Evolutionary conservation across 768 basidiomycete genomes (phyloP).

Genomic region (Rhodosporidiobolus odoratus): DNA sequence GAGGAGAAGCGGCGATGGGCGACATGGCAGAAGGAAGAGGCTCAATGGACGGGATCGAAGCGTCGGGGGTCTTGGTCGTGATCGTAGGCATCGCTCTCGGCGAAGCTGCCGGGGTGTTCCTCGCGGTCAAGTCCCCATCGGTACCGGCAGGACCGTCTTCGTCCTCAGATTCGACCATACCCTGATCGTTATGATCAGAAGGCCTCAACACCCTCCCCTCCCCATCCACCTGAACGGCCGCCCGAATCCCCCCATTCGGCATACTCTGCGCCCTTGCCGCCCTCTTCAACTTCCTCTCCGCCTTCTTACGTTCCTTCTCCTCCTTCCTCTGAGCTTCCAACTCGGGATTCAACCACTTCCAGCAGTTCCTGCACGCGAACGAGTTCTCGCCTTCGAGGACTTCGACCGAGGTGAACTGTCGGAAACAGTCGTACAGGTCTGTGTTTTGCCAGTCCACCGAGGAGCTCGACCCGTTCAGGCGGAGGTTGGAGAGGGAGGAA

Average conservation of each 20-base stretch:
- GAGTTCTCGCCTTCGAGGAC: slow-evolving; percentile 87
- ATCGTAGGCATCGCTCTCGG: slow-evolving; percentile 18
- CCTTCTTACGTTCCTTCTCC: slow-evolving; percentile 52
- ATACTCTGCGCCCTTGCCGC: slow-evolving; percentile 26
- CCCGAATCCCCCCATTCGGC: not conserved
- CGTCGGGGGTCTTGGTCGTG: not conserved
- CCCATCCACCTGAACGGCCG: not conserved
- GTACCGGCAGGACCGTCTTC: slow-evolving; percentile 20
- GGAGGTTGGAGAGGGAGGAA: not conserved
- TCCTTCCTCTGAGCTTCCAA: slow-evolving; percentile 47
- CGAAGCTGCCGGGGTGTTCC: slow-evolving; percentile 45
- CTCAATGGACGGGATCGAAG: not conserved
- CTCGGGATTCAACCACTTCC: slow-evolving; percentile 69
- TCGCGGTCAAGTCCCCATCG: slow-evolving; percentile 20
- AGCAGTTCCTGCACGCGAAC: slow-evolving; percentile 87
- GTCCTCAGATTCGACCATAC: not conserved
- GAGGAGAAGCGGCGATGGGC: not conserved
- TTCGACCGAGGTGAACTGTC: slow-evolving; percentile 88
- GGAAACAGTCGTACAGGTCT: slow-evolving; percentile 57
- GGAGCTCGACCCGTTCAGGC: not conserved
- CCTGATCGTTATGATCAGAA: slow-evolving; percentile 29
- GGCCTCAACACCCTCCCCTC: slow-evolving; percentile 28
- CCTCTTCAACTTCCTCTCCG: slow-evolving; percentile 39
- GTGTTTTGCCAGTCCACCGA: slow-evolving; percentile 39
- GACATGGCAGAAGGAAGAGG: not conserved